A percentile compares a stretch with the other conserved stretches of the same genome.
Conservation (phyloP, 2,329 filamentous ascomycete genomes). For the Botrytis pseudocinerea region DNA sequence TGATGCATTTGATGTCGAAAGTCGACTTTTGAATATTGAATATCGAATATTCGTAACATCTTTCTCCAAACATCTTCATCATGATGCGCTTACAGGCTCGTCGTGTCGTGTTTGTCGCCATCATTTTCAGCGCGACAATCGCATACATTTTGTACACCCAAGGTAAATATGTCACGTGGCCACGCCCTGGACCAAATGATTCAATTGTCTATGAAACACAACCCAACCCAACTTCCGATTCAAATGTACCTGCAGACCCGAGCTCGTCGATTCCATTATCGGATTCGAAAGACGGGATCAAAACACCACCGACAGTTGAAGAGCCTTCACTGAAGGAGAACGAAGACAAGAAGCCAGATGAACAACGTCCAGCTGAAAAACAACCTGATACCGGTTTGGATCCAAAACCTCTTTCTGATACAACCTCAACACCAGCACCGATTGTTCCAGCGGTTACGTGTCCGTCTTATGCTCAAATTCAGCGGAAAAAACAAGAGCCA, state of each 20-base stretch:
- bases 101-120: neutral
- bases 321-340: neutral
- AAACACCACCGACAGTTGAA: neutral
- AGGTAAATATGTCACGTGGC: slow-evolving; percentile 6
- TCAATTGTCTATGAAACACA: neutral
- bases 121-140: slow-evolving; percentile 1
- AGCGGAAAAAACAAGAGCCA: slow-evolving; percentile 30
- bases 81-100: slow-evolving; percentile 10
- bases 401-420: neutral
- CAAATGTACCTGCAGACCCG: neutral
- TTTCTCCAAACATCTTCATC: neutral
- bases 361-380: neutral
- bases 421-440: neutral
- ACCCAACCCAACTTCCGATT: neutral
- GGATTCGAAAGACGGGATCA: neutral
- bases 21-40: neutral
- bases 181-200: neutral
- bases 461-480: slow-evolving; percentile 30
- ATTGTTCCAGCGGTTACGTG: slow-evolving; percentile 4
- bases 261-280: neutral
- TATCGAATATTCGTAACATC: neutral
- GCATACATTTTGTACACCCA: slow-evolving; percentile 2
- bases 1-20: neutral
- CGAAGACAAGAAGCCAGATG: slow-evolving; percentile 4
- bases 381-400: neutral